A percentile compares a stretch with the other conserved stretches of the same genome.
phyloP scores from a whole-genome alignment of 2,329 filamentous ascomycete species.

The Colletotrichum tropicicola region DNA sequence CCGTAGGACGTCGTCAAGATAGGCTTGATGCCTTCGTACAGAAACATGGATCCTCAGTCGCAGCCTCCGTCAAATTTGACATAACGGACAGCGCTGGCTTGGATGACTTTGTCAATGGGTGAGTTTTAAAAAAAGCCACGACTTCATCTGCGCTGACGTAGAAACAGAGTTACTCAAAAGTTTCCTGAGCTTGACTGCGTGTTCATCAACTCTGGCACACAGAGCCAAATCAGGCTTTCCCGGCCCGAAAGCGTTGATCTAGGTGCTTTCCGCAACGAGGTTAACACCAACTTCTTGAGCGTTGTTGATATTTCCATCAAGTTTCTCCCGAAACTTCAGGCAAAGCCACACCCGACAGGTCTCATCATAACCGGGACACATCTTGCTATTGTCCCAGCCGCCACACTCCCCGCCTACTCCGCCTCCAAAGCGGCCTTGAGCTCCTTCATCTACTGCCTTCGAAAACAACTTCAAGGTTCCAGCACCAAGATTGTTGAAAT shows the following conservation, averaged over 20 bases:
- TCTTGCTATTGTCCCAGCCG: slow-evolving; percentile 44
- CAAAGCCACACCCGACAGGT: slow-evolving; percentile 17
- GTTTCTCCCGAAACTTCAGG: slow-evolving; percentile 38
- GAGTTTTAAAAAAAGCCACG: neutral
- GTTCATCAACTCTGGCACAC: slow-evolving; percentile 65
- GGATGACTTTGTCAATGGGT: neutral
- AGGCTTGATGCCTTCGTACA: slow-evolving; percentile 57
- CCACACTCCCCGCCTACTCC: slow-evolving; percentile 48
- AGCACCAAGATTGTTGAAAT: slow-evolving; percentile 46
- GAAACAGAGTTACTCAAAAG: slow-evolving; percentile 28
- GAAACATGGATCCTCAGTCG: slow-evolving; percentile 51
- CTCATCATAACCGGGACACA: slow-evolving; percentile 33
- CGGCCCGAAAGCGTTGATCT: slow-evolving; percentile 39
- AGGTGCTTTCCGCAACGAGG: slow-evolving; percentile 36
- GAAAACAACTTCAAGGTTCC: slow-evolving; percentile 40
- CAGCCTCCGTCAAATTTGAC: slow-evolving; percentile 23
- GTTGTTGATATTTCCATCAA: slow-evolving; percentile 38
- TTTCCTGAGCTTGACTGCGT: slow-evolving; percentile 64
- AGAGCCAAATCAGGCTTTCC: slow-evolving; percentile 53
- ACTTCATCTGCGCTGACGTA: too few species aligned
- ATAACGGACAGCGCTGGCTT: neutral
- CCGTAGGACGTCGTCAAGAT: slow-evolving; percentile 57
- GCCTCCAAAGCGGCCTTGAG: slow-evolving; percentile 55
- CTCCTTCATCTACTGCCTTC: slow-evolving; percentile 49
- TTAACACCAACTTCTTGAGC: slow-evolving; percentile 39